phyloP scores from a whole-genome alignment of 345 rosid genomes.

The Bretschneidera sinensis region DNA sequence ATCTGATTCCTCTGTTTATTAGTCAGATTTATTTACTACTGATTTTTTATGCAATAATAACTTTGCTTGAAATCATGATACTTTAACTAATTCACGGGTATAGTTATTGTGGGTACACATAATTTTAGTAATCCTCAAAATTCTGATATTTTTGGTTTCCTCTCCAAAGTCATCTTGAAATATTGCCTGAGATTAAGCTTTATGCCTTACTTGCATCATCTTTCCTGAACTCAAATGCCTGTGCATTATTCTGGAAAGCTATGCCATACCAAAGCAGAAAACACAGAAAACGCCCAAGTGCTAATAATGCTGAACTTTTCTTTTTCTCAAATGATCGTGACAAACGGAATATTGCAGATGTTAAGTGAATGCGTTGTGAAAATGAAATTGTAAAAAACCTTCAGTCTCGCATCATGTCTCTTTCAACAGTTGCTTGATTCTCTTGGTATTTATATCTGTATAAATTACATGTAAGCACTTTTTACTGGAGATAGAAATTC shows the following conservation, averaged over 20 bases:
- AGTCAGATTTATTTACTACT: constrained; percentile 6
- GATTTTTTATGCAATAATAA: background rate
- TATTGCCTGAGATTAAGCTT: background rate
- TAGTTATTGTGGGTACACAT: too few relatives aligned
- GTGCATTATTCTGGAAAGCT: background rate
- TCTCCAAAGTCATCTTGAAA: background rate
- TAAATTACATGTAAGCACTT: background rate
- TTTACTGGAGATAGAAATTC: too few relatives aligned
- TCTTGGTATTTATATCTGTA: background rate
- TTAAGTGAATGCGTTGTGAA: too few relatives aligned
- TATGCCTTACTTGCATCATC: background rate
- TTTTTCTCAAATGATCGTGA: too few relatives aligned
- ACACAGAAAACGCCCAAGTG: background rate
- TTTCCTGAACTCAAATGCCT: background rate
- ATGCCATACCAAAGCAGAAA: background rate
- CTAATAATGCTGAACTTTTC: background rate
- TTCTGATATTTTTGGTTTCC: background rate
- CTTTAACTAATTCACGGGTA: background rate
- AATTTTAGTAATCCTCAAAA: too few relatives aligned
- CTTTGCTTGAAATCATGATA: background rate
- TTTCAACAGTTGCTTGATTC: too few relatives aligned
- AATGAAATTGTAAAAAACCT: too few relatives aligned
- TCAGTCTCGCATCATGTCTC: background rate
- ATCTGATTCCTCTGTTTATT: constrained; percentile 12
- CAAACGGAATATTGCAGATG: background rate